phyloP scores from a whole-genome alignment of 108 stramenopile genomes.

The Nitzschia sp. region DNA sequence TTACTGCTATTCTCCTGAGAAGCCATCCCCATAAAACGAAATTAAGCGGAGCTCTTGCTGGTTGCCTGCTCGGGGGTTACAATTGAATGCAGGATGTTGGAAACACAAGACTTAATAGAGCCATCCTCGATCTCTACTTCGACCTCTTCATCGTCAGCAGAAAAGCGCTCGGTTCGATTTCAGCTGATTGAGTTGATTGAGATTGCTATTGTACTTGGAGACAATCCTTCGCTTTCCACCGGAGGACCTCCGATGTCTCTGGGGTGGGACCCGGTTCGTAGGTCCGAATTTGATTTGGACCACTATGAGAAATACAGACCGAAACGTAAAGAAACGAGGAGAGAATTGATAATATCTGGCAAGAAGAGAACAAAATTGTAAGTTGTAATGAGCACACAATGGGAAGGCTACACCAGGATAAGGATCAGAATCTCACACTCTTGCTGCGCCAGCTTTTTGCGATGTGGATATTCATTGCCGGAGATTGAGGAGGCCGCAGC shows the following conservation, averaged over 20 bases:
- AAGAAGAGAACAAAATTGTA: conserved; percentile 11
- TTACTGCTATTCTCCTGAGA: too few species aligned
- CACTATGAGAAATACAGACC: conserved; percentile 13
- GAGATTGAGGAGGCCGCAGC: conserved; percentile 12
- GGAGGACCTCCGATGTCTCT: conserved; percentile 12
- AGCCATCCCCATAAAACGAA: too few species aligned
- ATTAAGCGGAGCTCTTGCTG: too few species aligned
- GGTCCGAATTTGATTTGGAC: conserved; percentile 10
- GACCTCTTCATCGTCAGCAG: too few species aligned
- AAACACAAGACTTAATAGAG: too few species aligned
- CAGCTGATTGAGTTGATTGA: conserved; percentile 2
- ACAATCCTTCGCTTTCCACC: conserved; percentile 9
- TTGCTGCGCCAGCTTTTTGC: not conserved
- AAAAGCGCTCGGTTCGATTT: conserved; percentile 7
- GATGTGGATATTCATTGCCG: conserved; percentile 4
- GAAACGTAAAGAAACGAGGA: conserved; percentile 6
- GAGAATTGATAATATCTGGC: conserved; percentile 11
- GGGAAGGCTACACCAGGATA: not conserved
- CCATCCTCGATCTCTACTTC: too few species aligned
- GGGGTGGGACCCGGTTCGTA: conserved; percentile 1
- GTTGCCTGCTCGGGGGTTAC: too few species aligned
- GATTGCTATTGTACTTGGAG: conserved; percentile 10
- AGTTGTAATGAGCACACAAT: not conserved
- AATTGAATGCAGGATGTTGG: too few species aligned
- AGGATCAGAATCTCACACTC: not conserved